These are phyloP conservation scores for Botryotinia convoluta DNA, from an alignment of 2,329 filamentous ascomycete genomes.

Conservation along the genomic window DNA sequence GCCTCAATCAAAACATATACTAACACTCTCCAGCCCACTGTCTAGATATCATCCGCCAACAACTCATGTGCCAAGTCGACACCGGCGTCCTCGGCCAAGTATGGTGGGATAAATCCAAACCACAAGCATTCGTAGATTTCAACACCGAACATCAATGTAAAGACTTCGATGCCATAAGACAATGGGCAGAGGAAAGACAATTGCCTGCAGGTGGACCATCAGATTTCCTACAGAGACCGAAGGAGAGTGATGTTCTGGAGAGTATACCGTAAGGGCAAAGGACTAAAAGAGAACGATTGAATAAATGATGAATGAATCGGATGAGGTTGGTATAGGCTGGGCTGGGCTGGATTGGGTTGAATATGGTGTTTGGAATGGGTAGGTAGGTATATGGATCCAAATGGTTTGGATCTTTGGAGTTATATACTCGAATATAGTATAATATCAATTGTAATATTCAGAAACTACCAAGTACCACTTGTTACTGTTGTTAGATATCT, in stretches of 20 bases:
- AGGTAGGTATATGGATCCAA: not conserved
- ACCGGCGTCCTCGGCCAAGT: constrained; percentile 53
- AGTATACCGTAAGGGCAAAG: not conserved
- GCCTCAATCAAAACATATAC: not conserved
- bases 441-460: constrained; percentile 5
- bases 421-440: not conserved
- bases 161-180: constrained; percentile 51
- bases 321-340: not conserved
- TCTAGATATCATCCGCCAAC: constrained; percentile 53
- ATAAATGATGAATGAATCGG: not conserved
- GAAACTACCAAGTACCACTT: too few species aligned
- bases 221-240: constrained; percentile 34
- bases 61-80: constrained; percentile 55
- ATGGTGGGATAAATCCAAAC: constrained; percentile 48
- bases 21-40: constrained; percentile 46
- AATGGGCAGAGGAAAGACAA: constrained; percentile 51
- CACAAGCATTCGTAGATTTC: constrained; percentile 50
- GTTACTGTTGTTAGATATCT: not conserved
- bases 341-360: not conserved
- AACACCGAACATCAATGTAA: constrained; percentile 53
- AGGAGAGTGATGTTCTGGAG: constrained; percentile 25
- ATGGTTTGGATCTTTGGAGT: too few species aligned
- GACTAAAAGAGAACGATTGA: not conserved
- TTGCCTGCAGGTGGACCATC: constrained; percentile 33
- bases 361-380: not conserved